Evolutionary conservation across 2,329 filamentous ascomycete genomes (phyloP), one percentile per base, ranked within the genome.

Genomic region (Didymella pinodella): DNA sequence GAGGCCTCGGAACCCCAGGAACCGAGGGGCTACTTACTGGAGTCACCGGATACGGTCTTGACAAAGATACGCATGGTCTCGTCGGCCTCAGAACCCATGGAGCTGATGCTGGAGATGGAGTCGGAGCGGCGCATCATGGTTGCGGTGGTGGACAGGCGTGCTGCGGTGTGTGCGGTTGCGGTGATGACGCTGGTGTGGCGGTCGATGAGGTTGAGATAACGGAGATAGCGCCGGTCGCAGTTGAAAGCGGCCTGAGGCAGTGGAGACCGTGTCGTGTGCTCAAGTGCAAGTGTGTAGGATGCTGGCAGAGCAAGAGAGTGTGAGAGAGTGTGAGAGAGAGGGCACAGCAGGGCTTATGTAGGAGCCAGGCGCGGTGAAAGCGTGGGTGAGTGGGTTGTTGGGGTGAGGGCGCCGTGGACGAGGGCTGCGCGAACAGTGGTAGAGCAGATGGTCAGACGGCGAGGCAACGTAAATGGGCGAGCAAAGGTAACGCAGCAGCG

Each of bases 11-110:
- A 71, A 70, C 57, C 22, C 28, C 32, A 40, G 11, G 40, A 47
- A 28, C 40, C 49, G 48, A 54, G 32, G 52, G 40, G 44, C 44
- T 38, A 77, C 84, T 75, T 79, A 87, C 85, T 87, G 74, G 62
- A 68, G 36, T 82, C 80, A 65, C 85, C 85, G 34, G 82, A 79
- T 48, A 86, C 77, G 70, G 82, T 83, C 78, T 86, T 86, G 75
- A 87, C 81, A 76, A 87, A 87, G 75, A 88, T 85, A 72, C 85
- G 84, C 78, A 86, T 86, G 38, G 80, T 85, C 50, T 84, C 80
- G 47, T 84, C 79, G 48, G 76, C 69, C 57, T 84, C 81, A 46
- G 75, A 76, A 60, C 73, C 73, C 48, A 72, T 65, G 32, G 78
- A 79, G 69, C 75, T 76, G 68, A 78, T 68, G 71, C 77, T 80